Conservation (phyloP, 805 yeast genomes). For the Candida schatavii region DNA sequence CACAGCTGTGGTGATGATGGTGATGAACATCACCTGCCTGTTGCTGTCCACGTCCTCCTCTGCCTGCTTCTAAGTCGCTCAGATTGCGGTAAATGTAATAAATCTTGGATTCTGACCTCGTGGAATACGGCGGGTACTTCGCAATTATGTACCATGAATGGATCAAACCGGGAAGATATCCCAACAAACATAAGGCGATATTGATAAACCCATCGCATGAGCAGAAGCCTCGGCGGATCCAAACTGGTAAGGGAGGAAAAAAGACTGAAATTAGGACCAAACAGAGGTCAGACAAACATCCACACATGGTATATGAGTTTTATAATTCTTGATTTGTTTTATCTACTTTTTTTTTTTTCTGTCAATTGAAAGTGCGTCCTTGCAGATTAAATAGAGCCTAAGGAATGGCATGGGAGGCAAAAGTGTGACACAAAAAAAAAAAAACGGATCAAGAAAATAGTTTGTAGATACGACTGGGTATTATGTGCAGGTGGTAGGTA, state of each 20-base stretch:
- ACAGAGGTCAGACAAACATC: slow-evolving; percentile 49
- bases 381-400: too few species aligned
- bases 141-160: slow-evolving; percentile 51
- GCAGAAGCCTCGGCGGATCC: slow-evolving; percentile 61
- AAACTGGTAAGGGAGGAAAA: slow-evolving; percentile 73
- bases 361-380: too few species aligned
- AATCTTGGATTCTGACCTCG: slow-evolving; percentile 22
- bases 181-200: slow-evolving; percentile 42
- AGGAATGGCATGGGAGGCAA: too few species aligned
- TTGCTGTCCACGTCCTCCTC: slow-evolving; percentile 17
- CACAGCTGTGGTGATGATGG: slow-evolving; percentile 7
- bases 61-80: slow-evolving; percentile 31
- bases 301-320: slow-evolving; percentile 23
- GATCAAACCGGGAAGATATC: slow-evolving; percentile 50
- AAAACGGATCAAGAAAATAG: too few species aligned
- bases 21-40: slow-evolving; percentile 9
- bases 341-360: background rate
- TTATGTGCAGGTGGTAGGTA: too few species aligned
- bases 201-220: slow-evolving; percentile 49
- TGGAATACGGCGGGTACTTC: slow-evolving; percentile 40
- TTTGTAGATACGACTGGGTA: too few species aligned
- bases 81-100: slow-evolving; percentile 30
- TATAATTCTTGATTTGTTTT: background rate
- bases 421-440: background rate
- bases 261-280: slow-evolving; percentile 59